Evolutionary conservation across 129 eudicot genomes (phyloP).

Genomic region (Centaurea solstitialis): DNA sequence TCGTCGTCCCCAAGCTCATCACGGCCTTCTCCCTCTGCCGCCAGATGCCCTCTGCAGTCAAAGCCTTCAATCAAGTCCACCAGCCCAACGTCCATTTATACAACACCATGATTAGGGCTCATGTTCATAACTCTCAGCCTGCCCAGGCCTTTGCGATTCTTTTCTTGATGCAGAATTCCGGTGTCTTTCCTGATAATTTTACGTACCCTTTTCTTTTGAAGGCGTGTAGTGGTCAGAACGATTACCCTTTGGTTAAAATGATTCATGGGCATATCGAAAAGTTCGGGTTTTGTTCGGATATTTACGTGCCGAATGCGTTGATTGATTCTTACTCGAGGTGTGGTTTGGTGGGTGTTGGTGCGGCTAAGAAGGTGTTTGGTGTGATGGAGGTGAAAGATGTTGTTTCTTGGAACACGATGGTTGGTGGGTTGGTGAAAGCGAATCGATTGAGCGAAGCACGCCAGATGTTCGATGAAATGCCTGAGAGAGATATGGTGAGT

Average conservation of each 20-base stretch:
- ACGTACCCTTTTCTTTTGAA: slow-evolving; percentile 70
- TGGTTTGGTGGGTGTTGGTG: slow-evolving; percentile 57
- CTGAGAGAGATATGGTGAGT: slow-evolving; percentile 73
- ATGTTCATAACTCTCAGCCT: slow-evolving; percentile 46
- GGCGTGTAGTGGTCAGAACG: slow-evolving; percentile 44
- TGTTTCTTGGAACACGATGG: slow-evolving; percentile 84
- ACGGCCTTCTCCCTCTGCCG: slow-evolving; percentile 65
- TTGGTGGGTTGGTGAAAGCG: slow-evolving; percentile 57
- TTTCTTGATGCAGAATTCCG: slow-evolving; percentile 48
- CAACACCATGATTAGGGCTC: slow-evolving; percentile 67
- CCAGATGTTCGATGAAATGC: slow-evolving; percentile 85
- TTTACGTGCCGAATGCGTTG: slow-evolving; percentile 69
- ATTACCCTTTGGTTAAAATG: slow-evolving; percentile 46
- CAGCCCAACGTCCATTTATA: slow-evolving; percentile 63
- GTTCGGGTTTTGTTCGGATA: slow-evolving; percentile 53
- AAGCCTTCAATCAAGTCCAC: slow-evolving; percentile 53
- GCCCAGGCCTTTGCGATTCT: slow-evolving; percentile 48
- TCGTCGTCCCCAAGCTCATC: slow-evolving; percentile 65
- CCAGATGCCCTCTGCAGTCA: slow-evolving; percentile 49
- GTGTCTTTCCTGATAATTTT: slow-evolving; percentile 61
- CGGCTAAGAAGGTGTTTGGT: slow-evolving; percentile 52
- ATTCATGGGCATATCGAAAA: slow-evolving; percentile 60
- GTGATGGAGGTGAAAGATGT: slow-evolving; percentile 64
- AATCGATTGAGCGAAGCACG: slow-evolving; percentile 48
- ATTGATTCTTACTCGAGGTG: slow-evolving; percentile 77